Conservation (phyloP, 208 protist genomes). For the Vickermania spadyakhi region DNA sequence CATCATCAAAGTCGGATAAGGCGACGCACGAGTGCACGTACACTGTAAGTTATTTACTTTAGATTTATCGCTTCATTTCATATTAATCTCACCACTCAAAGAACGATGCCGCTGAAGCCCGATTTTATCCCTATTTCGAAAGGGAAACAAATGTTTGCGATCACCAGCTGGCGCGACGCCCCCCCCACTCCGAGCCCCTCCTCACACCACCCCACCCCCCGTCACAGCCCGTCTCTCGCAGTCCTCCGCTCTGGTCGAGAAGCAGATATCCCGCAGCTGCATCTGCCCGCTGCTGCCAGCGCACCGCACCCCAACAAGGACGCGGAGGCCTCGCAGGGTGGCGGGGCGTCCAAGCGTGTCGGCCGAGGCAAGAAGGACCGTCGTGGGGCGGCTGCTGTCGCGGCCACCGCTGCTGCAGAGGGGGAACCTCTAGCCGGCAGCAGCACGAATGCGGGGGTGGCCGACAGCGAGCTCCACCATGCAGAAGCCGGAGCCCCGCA, state of each 20-base stretch:
- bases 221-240: constrained; percentile 3
- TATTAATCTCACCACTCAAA: too few species aligned
- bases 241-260: constrained; percentile 3
- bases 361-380: constrained; percentile 10
- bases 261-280: neutral
- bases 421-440: too few species aligned
- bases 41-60: too few species aligned
- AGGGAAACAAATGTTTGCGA: constrained; percentile 61
- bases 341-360: neutral
- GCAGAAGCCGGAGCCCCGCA: too few species aligned
- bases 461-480: too few species aligned
- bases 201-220: neutral
- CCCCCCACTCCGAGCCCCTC: constrained; percentile 7
- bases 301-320: neutral
- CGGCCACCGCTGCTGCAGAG: too few species aligned
- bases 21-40: too few species aligned
- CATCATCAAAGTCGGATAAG: too few species aligned
- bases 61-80: too few species aligned
- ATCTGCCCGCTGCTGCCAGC: neutral
- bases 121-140: constrained; percentile 75
- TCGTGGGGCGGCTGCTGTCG: too few species aligned
- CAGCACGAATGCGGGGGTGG: too few species aligned
- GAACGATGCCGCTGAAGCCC: constrained; percentile 37
- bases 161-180: constrained; percentile 63
- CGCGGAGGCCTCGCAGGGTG: neutral